Evolutionary conservation across 2,329 filamentous ascomycete genomes (phyloP).

Genomic region (Ceratocystis diversiconidia): DNA sequence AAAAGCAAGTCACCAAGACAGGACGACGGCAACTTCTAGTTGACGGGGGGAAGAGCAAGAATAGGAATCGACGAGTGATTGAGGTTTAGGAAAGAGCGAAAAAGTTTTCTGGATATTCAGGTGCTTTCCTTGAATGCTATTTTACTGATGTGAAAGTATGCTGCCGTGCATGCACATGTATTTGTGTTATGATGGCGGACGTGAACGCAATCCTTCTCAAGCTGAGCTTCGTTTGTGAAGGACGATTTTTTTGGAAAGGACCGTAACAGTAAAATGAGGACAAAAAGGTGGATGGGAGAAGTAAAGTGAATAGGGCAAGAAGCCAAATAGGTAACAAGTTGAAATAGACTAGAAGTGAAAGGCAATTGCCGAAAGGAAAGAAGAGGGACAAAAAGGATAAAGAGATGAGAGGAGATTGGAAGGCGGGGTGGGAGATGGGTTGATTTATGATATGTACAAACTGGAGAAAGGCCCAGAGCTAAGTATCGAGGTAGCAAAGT

Average conservation of each 20-base stretch:
- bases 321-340: neutral
- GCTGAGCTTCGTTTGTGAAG: neutral
- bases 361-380: slow-evolving; percentile 3
- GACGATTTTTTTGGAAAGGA: neutral
- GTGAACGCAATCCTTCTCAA: neutral
- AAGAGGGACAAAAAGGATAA: neutral
- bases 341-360: neutral
- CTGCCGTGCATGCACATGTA: neutral
- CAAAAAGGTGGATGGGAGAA: neutral
- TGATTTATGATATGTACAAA: slow-evolving; percentile 5
- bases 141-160: neutral
- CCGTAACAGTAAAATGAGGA: neutral
- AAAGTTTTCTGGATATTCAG: neutral
- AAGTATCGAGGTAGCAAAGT: neutral
- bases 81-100: neutral
- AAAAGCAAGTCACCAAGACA: neutral
- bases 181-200: neutral
- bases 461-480: neutral
- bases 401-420: neutral
- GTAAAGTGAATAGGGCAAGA: neutral
- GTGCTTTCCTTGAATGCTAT: neutral
- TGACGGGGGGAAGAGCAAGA: neutral
- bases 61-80: slow-evolving; percentile 9
- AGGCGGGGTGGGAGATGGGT: slow-evolving; percentile 2
- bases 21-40: neutral